Evolutionary conservation across 495 filamentous ascomycete genomes (phyloP).

Genomic region (Annulohypoxylon moriforme): DNA sequence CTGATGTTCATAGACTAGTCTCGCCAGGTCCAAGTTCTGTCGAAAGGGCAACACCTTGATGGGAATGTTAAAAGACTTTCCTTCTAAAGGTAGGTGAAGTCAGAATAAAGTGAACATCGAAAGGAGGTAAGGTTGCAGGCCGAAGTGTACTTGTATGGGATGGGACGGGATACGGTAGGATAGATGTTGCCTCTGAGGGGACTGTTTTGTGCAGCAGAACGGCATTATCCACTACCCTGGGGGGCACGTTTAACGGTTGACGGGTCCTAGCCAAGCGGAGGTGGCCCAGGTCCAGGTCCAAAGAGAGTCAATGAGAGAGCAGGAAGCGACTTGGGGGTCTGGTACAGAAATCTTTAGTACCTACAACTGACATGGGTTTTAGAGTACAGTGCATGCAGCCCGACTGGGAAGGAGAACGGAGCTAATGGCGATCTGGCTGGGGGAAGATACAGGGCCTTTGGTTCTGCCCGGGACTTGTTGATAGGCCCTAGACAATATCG

Average conservation of each 20-base stretch:
- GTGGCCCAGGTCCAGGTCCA: constrained; percentile 52
- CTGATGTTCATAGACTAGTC: constrained; percentile 31
- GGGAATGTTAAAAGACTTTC: constrained; percentile 29
- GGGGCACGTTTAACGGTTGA: constrained; percentile 55
- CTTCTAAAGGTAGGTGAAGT: constrained; percentile 52
- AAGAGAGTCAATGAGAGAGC: constrained; percentile 51
- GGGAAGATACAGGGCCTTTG: constrained; percentile 49
- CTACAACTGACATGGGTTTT: constrained; percentile 55
- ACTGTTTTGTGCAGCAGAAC: constrained; percentile 62
- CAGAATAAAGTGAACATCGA: constrained; percentile 54
- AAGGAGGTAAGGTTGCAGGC: constrained; percentile 58
- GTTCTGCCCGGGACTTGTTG: constrained; percentile 50
- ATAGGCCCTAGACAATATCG: constrained; percentile 44
- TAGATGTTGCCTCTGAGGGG: constrained; percentile 57
- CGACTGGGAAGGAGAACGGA: constrained; percentile 65
- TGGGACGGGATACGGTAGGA: constrained; percentile 55
- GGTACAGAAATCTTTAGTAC: constrained; percentile 54
- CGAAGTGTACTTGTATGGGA: constrained; percentile 62
- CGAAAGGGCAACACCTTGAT: constrained; percentile 38
- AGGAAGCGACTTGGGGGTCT: constrained; percentile 53
- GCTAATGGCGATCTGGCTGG: constrained; percentile 61
- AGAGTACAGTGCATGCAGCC: constrained; percentile 62
- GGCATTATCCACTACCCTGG: constrained; percentile 57
- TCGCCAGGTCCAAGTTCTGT: constrained; percentile 37
- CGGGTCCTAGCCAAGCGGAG: constrained; percentile 53